Base-by-base conservation (phyloP, 2,329 filamentous ascomycete species). In the Corynespora cassiicola region DNA sequence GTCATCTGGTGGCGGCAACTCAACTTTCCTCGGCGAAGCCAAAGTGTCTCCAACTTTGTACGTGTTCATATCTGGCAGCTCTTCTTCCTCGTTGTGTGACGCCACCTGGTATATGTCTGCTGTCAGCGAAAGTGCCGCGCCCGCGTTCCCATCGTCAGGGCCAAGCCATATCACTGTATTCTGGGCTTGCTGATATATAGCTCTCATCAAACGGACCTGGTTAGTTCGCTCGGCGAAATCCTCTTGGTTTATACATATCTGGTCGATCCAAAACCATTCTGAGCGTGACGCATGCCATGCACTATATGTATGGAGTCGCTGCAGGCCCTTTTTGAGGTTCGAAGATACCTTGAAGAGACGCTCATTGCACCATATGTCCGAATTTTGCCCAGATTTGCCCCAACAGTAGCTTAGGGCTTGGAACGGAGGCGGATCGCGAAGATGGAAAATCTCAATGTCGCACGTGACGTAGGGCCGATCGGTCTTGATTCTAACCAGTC, bases 201-300 rank as follows among this genome's bases (percentile, higher is more conserved):
- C 37, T 23, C 42, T 34, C 42, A 58, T 56, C 5, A 52, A 36
- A 11, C 36, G 19, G 7, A 58, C 52, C 23, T 53, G 51, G n/a
- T 47, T 31, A 15, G 39, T 51, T 10, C 45, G 50, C 26, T 58
- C 51, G 5, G 35, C 15, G 5, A 46, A 33, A 27, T 56, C 37
- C 8, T 30, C 33, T 31, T 56, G 52, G 23, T 55, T 45, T 21
- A 58, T 50, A 23, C 45, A 58, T 2, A 56, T 42, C 23, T 47
- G 42, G 36, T 56, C 54, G 26, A 52, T 45, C 54, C 54, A 58
- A 14, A 44, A 36, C 32, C 33, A 36, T 17, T 37, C 15, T 2
- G 29, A 19, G 16, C 33, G 38, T 3, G 25, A 36, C n/a, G n/a
- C n/a, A n/a, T n/a, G n/a, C 25, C 22, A 37, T 9, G 24, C 19